Evolutionary conservation across 352 stramenopile species (phyloP).

Genomic region (Aphanomyces invadans): DNA sequence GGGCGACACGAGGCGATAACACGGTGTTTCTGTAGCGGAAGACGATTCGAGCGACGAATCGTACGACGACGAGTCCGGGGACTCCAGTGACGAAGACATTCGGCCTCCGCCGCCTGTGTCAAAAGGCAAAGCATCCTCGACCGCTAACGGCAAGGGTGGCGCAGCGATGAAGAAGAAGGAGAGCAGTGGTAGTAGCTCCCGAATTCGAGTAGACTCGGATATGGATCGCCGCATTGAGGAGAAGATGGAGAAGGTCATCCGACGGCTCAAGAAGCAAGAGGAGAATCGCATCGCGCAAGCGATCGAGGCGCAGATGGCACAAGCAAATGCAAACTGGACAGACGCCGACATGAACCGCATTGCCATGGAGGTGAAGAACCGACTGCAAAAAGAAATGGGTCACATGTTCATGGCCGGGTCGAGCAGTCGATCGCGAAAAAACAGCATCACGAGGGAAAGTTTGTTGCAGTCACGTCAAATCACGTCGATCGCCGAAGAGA

Average conservation of each 20-base stretch:
- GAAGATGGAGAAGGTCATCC: slow-evolving; percentile 86
- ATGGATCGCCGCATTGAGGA: slow-evolving; percentile 79
- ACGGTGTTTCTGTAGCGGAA: slow-evolving; percentile 14
- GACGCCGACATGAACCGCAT: slow-evolving; percentile 87
- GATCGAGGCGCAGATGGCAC: slow-evolving; percentile 75
- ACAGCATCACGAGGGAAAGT: slow-evolving; percentile 14
- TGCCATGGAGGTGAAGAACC: slow-evolving; percentile 83
- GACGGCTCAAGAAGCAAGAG: slow-evolving; percentile 80
- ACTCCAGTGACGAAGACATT: slow-evolving; percentile 12
- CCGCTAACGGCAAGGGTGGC: not conserved
- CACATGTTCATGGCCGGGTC: slow-evolving; percentile 16
- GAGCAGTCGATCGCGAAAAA: slow-evolving; percentile 22
- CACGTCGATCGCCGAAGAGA: slow-evolving; percentile 9
- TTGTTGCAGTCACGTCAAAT: not conserved
- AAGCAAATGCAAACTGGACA: slow-evolving; percentile 79
- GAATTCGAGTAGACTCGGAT: slow-evolving; percentile 63
- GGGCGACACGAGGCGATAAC: not conserved
- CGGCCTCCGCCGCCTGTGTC: not conserved
- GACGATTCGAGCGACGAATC: slow-evolving; percentile 13
- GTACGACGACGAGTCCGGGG: slow-evolving; percentile 12
- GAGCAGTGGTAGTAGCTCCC: slow-evolving; percentile 24
- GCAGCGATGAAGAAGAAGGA: not conserved
- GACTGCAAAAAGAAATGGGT: slow-evolving; percentile 73
- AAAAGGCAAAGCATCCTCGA: slow-evolving; percentile 4
- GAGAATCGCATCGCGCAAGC: slow-evolving; percentile 73